Conservation (phyloP, 495 filamentous ascomycete species). For the Penicillium angulare region DNA sequence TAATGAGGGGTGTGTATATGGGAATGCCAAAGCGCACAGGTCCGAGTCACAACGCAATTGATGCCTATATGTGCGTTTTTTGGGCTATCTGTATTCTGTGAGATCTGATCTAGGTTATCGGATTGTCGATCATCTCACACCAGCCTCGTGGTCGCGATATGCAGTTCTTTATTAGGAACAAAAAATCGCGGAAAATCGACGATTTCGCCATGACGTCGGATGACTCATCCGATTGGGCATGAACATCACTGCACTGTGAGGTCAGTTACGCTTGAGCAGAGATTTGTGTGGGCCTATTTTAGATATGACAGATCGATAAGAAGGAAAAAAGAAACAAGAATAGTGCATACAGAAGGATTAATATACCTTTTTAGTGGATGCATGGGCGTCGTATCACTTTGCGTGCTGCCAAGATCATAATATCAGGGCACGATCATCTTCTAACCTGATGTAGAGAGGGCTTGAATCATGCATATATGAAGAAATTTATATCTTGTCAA, state of each 20-base stretch:
- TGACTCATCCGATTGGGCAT: conserved; percentile 21
- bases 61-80: background rate
- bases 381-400: background rate
- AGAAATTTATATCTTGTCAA: no score
- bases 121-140: conserved; percentile 15
- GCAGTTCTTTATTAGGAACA: conserved; percentile 2
- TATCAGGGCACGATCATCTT: background rate
- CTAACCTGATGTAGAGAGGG: no score
- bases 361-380: no score
- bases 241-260: background rate
- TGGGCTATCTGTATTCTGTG: background rate
- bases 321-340: background rate
- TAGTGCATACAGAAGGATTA: no score
- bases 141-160: conserved; percentile 4
- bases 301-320: background rate
- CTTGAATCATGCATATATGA: no score
- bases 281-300: background rate
- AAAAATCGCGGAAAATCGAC: conserved; percentile 5
- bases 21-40: conserved; percentile 2
- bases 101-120: conserved; percentile 4
- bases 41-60: conserved; percentile 10
- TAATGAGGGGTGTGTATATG: conserved; percentile 11
- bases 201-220: conserved; percentile 28
- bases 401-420: background rate
- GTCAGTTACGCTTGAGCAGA: background rate